These are phyloP conservation scores for Beauveria scarabaeidicola DNA, from an alignment of 2,329 filamentous ascomycete genomes.

Conservation along the genomic window DNA sequence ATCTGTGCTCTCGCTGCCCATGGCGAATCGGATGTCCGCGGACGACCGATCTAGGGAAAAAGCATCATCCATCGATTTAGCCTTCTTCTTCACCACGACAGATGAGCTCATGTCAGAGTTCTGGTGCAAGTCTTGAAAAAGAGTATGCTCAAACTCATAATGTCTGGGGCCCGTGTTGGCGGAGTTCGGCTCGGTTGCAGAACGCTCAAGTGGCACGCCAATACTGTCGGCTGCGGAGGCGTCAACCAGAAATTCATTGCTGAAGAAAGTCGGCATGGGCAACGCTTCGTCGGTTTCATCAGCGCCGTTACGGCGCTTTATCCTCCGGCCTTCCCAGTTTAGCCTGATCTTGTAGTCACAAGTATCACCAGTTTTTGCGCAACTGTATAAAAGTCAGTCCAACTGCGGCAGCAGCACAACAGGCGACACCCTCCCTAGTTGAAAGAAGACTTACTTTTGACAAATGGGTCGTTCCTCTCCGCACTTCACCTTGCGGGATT, in stretches of 20 bases:
- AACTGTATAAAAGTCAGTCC: constrained; percentile 29
- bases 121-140: constrained; percentile 8
- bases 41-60: background rate
- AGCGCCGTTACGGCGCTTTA: constrained; percentile 13
- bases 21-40: background rate
- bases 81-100: constrained; percentile 4
- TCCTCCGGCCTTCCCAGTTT: constrained; percentile 64
- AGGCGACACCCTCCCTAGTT: background rate
- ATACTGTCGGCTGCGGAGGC: background rate
- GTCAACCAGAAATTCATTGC: background rate
- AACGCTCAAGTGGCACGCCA: constrained; percentile 6
- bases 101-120: background rate
- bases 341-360: constrained; percentile 77
- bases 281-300: background rate
- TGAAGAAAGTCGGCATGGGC: background rate
- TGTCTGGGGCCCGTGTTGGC: background rate
- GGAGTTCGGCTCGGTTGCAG: constrained; percentile 5
- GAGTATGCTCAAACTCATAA: constrained; percentile 10
- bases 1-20: background rate
- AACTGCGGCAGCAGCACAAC: background rate
- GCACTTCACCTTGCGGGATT: constrained; percentile 65
- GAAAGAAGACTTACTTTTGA: constrained; percentile 40
- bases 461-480: constrained; percentile 69
- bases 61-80: constrained; percentile 10
- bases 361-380: constrained; percentile 58